These are phyloP conservation scores for Fusarium pininemorale DNA, from an alignment of 2,329 filamentous ascomycete species.

Conservation along the genomic window DNA sequence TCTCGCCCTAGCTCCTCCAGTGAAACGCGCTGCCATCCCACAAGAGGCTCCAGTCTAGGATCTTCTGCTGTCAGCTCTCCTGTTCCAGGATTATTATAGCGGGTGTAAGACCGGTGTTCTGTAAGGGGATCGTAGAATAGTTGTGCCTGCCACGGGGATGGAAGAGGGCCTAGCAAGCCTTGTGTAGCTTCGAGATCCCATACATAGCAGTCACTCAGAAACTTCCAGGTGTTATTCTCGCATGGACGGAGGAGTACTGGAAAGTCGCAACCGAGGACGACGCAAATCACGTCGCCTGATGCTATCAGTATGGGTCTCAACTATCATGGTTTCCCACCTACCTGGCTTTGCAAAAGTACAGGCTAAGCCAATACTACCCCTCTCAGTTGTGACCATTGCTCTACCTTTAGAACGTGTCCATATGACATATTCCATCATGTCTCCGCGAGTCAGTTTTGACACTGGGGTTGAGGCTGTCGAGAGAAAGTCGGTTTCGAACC, in stretches of 20 bases:
- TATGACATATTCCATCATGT: background rate
- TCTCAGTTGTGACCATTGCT: background rate
- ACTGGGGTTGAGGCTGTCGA: background rate
- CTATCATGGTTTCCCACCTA: background rate
- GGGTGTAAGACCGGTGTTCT: background rate
- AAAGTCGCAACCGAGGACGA: background rate
- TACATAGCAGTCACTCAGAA: background rate
- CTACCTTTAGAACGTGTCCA: background rate
- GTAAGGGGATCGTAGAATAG: background rate
- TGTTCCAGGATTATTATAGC: background rate
- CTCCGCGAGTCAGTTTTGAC: background rate
- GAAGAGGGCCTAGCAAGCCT: background rate
- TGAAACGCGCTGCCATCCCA: background rate
- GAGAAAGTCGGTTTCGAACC: background rate
- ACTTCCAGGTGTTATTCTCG: background rate
- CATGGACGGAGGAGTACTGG: background rate
- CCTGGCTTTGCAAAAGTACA: background rate
- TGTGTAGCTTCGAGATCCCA: background rate
- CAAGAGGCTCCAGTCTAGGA: background rate
- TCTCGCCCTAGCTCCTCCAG: background rate
- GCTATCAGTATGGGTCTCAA: accelerated
- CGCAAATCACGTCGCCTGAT: background rate
- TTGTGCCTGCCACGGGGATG: background rate
- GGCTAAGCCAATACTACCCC: background rate
- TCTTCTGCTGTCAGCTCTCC: background rate